Base-by-base conservation (phyloP, 2,329 filamentous ascomycete genomes). In the Zasmidium angulare region DNA sequence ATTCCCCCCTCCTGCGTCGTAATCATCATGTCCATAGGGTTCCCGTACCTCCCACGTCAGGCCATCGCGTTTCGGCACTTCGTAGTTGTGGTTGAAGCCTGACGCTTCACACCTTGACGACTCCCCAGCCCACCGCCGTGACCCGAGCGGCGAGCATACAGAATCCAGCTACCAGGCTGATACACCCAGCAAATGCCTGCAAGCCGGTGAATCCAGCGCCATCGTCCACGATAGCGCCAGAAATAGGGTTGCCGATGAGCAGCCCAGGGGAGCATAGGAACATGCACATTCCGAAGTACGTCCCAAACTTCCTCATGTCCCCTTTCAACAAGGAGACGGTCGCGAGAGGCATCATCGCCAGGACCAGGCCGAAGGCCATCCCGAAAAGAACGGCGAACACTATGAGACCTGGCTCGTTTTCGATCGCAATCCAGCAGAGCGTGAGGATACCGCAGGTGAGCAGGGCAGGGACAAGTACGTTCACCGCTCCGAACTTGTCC, bases 281-380 rank as follows among this genome's bases (percentile, higher is more conserved):
- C 53, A 56, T 50, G 17, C 17, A 17, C 46, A 56, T 49, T 2
- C 53, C 53, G 6, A 56, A 21, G 14, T 21, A 23, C 31, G 53
- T 56, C 7, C 53, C 53, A 40, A 50, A 56, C 26, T 48, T 56
- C 46, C 24, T 50, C 53, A 56, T 50, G 23, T 56, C 53, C 29
- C 53, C 53, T 43, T 24, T 40, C 19, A 56, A 14, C 2, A 56
- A 24, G 46, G 46, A 36, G 12, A 56, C 36, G n/a, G 50, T 46
- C 19, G 23, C 26, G 24, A 50, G 17, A 3, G 53, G 43, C 2
- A 24, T 46, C 46, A 56, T 23, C 19, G 24, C 47, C 11, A 56
- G n/a, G 14, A 43, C 22, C 14, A 56, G n/a, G 12, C 53, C 46
- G 36, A 56, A 56, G 7, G 17, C 26, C 4, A 31, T 21, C 1